Conservation (phyloP, 192 early-diverging fungal species). For the Rhizophagus sp. region DNA sequence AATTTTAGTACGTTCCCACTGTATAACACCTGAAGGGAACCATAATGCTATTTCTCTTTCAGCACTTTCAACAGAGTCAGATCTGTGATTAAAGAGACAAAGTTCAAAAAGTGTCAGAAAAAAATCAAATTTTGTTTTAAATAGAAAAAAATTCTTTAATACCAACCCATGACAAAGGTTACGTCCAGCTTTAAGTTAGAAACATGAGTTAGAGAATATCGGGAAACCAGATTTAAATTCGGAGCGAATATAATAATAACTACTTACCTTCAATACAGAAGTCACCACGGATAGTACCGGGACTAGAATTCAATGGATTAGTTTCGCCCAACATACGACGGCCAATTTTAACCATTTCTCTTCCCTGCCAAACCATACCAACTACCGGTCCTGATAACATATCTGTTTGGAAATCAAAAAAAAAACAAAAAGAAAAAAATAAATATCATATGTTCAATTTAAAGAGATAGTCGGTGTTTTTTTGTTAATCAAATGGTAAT, state of each 20-base stretch:
- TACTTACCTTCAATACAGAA: constrained; percentile 76
- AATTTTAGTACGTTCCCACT: constrained; percentile 59
- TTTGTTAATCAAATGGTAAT: not conserved
- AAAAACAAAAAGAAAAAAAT: not conserved
- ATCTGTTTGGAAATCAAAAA: constrained; percentile 37
- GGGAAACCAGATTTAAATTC: not conserved
- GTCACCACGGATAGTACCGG: constrained; percentile 97
- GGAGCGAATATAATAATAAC: not conserved
- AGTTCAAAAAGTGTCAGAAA: too few species aligned
- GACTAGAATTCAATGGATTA: constrained; percentile 85
- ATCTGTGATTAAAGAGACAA: constrained; percentile 79
- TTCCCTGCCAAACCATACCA: constrained; percentile 92
- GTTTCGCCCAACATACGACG: constrained; percentile 87
- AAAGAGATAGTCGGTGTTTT: not conserved
- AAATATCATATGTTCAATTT: not conserved
- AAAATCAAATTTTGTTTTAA: too few species aligned
- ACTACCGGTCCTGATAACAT: constrained; percentile 95
- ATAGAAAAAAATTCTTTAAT: not conserved
- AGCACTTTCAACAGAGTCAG: constrained; percentile 84
- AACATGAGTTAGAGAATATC: not conserved
- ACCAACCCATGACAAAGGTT: constrained; percentile 87
- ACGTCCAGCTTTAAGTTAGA: constrained; percentile 45
- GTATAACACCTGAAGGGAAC: constrained; percentile 71
- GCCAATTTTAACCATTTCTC: constrained; percentile 88
- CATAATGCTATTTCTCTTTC: constrained; percentile 87